Conservation (phyloP, 768 basidiomycete genomes). For the Dictyophora rubrovolvata region DNA sequence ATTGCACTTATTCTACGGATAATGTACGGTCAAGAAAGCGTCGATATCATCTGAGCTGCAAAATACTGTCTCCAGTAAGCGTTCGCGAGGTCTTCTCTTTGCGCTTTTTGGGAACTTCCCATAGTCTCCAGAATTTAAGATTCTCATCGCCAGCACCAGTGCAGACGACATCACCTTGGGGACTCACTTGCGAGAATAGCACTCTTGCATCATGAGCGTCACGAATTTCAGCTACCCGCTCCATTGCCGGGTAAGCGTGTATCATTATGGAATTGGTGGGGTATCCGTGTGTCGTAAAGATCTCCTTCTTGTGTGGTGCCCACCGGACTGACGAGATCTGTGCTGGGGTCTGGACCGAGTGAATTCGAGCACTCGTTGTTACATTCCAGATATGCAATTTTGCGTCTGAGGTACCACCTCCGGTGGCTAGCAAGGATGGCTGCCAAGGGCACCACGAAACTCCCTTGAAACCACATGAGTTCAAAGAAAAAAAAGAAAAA, state of each 20-base stretch:
- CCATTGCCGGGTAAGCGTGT: conserved; percentile 78
- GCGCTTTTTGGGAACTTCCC: conserved; percentile 53
- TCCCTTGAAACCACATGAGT: conserved; percentile 38
- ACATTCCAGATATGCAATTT: conserved; percentile 87
- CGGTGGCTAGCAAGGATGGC: conserved; percentile 78
- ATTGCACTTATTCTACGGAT: no score
- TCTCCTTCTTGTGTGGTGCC: conserved; percentile 79
- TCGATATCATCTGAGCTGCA: conserved; percentile 7
- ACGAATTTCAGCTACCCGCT: conserved; percentile 73
- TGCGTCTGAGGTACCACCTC: conserved; percentile 91
- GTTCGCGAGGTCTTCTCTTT: conserved; percentile 31
- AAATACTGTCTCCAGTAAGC: conserved; percentile 9
- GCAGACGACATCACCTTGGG: conserved; percentile 83
- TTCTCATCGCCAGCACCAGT: conserved; percentile 95
- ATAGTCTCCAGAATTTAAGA: conserved; percentile 90
- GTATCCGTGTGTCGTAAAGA: conserved; percentile 89
- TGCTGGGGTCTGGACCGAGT: conserved; percentile 75
- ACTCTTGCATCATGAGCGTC: conserved; percentile 92
- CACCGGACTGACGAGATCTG: conserved; percentile 91
- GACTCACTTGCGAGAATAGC: conserved; percentile 74
- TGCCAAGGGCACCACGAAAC: conserved; percentile 99
- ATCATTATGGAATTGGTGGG: conserved; percentile 79
- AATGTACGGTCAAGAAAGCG: no score
- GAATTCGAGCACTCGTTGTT: conserved; percentile 84
- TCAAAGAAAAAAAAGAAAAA: neutral